Conservation (phyloP, 768 basidiomycete species). For the Boletus vinaceobasis region DNA sequence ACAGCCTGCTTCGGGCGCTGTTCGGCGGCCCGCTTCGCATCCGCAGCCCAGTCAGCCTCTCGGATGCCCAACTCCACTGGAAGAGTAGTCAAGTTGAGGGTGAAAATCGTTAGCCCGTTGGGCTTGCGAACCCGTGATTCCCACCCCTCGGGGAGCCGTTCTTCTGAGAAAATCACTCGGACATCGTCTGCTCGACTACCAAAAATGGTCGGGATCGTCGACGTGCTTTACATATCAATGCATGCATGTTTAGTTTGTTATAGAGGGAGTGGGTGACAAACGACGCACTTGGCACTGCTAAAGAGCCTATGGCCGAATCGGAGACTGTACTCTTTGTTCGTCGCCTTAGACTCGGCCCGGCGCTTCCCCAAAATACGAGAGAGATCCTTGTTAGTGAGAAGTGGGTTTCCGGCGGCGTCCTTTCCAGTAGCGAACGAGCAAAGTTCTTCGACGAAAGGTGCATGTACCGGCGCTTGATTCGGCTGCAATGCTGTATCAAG, state of each 20-base stretch:
- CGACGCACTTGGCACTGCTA: conserved; percentile 61
- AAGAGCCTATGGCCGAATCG: conserved; percentile 54
- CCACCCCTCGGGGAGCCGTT: conserved; percentile 70
- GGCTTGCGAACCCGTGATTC: conserved; percentile 55
- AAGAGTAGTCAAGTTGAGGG: conserved; percentile 42
- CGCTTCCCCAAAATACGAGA: conserved; percentile 56
- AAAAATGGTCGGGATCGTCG: conserved; percentile 61
- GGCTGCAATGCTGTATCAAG: conserved; percentile 45
- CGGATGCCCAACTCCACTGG: conserved; percentile 11
- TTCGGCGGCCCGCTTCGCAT: background rate
- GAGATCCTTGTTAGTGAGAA: conserved; percentile 59
- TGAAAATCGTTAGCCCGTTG: conserved; percentile 55
- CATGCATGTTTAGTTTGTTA: background rate
- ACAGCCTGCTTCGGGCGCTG: background rate
- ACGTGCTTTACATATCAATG: conserved; percentile 39
- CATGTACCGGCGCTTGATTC: conserved; percentile 52
- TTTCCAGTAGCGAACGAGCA: conserved; percentile 58
- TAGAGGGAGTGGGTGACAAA: background rate
- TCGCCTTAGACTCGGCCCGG: conserved; percentile 49
- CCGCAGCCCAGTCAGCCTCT: conserved; percentile 15
- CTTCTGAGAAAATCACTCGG: conserved; percentile 55
- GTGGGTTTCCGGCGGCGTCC: conserved; percentile 40
- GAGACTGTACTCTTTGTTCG: conserved; percentile 56
- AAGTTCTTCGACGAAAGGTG: conserved; percentile 52
- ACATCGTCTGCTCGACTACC: conserved; percentile 60